phyloP scores from a whole-genome alignment of 202 grass and related monocot species.

The Zoysia matrella region DNA sequence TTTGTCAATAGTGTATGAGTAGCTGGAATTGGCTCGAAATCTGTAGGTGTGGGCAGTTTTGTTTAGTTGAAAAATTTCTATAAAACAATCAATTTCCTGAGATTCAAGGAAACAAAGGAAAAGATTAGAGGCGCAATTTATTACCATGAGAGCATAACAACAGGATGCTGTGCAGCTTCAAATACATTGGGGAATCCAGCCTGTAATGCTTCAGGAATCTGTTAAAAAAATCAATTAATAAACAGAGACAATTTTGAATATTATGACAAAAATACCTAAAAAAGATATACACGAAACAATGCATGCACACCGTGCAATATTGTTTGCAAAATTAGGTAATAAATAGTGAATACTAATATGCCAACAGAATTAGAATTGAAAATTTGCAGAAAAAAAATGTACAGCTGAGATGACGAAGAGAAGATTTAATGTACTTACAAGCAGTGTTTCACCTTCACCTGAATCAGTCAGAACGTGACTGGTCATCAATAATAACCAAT shows the following conservation, averaged over 20 bases:
- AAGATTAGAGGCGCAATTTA: conserved; percentile 10
- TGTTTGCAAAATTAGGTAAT: conserved; percentile 3
- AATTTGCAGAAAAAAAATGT: conserved; percentile 22
- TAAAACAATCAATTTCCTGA: neutral
- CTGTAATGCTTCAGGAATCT: conserved; percentile 95
- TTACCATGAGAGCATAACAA: conserved; percentile 90
- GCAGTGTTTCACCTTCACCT: conserved; percentile 93
- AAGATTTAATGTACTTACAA: conserved; percentile 65
- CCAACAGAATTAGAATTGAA: conserved; percentile 26
- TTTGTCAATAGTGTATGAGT: neutral
- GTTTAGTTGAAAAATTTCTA: neutral
- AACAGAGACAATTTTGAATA: conserved; percentile 25
- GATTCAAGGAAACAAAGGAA: neutral
- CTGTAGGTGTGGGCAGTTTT: neutral
- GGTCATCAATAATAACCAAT: conserved; percentile 94
- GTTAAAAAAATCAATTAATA: conserved; percentile 31
- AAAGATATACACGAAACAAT: conserved; percentile 23
- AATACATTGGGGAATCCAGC: conserved; percentile 70
- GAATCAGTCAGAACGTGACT: conserved; percentile 98
- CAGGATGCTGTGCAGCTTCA: conserved; percentile 83
- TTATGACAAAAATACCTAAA: conserved; percentile 35
- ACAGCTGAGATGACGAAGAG: conserved; percentile 37
- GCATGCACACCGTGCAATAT: conserved; percentile 7
- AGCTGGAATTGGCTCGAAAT: neutral
- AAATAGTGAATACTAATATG: neutral